A percentile compares a stretch with the other conserved stretches of the same genome.
Evolutionary conservation across 371 early-diverging fungal species (phyloP).

Genomic region (Enterospora canceri): DNA sequence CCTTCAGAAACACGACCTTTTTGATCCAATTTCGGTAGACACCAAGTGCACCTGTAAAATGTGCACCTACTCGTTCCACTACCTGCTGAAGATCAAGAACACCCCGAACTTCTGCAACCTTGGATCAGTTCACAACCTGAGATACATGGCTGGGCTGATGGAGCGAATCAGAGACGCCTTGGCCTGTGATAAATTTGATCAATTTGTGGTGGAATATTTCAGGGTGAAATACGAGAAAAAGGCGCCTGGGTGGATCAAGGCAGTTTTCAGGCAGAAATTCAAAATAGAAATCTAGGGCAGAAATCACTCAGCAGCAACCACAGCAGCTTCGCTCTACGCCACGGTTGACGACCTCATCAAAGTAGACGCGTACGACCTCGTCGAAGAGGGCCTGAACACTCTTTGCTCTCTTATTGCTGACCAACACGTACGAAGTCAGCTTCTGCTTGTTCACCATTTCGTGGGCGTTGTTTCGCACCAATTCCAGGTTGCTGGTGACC

Average conservation of each 20-base stretch:
- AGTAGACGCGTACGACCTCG: neutral
- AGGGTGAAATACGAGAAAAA: conserved; percentile 61
- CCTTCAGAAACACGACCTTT: neutral
- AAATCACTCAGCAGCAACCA: neutral
- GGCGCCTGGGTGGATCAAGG: conserved; percentile 68
- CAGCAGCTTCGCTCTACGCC: neutral
- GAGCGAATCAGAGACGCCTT: conserved; percentile 66
- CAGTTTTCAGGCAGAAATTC: conserved; percentile 1
- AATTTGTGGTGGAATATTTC: conserved; percentile 67
- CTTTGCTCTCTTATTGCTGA: neutral
- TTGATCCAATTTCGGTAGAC: conserved; percentile 66
- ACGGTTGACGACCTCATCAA: neutral
- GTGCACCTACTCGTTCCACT: conserved; percentile 70
- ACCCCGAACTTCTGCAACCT: conserved; percentile 77
- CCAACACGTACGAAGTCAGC: neutral
- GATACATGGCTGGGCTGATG: conserved; percentile 74
- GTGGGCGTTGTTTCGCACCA: neutral
- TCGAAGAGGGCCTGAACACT: neutral
- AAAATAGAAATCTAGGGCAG: neutral
- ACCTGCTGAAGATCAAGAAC: conserved; percentile 63
- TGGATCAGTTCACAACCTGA: conserved; percentile 72
- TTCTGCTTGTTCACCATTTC: neutral
- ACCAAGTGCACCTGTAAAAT: conserved; percentile 70
- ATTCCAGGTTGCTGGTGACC: neutral
- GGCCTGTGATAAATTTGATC: conserved; percentile 63